phyloP scores from a whole-genome alignment of 441 rosid species.

The Adansonia grandidieri region DNA sequence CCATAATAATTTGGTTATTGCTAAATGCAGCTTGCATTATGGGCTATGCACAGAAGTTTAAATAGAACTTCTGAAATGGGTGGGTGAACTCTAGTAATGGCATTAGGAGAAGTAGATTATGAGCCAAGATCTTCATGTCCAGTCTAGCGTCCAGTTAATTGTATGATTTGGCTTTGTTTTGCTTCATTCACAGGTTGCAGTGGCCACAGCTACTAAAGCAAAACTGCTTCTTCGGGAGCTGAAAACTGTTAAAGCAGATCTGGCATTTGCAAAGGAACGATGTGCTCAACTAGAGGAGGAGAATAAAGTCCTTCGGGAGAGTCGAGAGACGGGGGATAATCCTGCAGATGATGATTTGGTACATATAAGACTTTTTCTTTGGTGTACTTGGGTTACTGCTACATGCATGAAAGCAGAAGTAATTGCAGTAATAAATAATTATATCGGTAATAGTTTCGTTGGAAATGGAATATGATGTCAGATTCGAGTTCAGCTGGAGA shows the following conservation, averaged over 20 bases:
- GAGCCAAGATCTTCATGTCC: slow-evolving; percentile 15
- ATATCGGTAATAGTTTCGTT: background rate
- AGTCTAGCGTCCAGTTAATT: slow-evolving; percentile 32
- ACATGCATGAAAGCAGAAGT: background rate
- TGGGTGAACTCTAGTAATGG: background rate
- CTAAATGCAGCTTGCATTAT: background rate
- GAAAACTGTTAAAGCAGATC: slow-evolving; percentile 90
- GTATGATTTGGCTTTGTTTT: slow-evolving; percentile 37
- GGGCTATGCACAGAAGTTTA: background rate
- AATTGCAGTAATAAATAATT: background rate
- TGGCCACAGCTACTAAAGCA: slow-evolving; percentile 99
- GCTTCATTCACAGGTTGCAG: slow-evolving; percentile 70
- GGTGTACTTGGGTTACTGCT: background rate
- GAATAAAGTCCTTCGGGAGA: slow-evolving; percentile 80
- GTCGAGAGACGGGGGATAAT: slow-evolving; percentile 73
- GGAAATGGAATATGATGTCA: slow-evolving; percentile 32
- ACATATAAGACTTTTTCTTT: slow-evolving; percentile 11
- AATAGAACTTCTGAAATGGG: background rate
- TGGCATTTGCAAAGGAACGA: slow-evolving; percentile 86
- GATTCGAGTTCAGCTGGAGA: slow-evolving; percentile 94
- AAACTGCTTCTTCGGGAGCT: slow-evolving; percentile 94
- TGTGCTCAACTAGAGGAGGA: slow-evolving; percentile 92
- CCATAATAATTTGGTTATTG: background rate
- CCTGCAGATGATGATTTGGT: slow-evolving; percentile 94
- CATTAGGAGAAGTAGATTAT: background rate